Evolutionary conservation across 176 grass and related monocot species (phyloP).

Genomic region (Oryza coarctata): DNA sequence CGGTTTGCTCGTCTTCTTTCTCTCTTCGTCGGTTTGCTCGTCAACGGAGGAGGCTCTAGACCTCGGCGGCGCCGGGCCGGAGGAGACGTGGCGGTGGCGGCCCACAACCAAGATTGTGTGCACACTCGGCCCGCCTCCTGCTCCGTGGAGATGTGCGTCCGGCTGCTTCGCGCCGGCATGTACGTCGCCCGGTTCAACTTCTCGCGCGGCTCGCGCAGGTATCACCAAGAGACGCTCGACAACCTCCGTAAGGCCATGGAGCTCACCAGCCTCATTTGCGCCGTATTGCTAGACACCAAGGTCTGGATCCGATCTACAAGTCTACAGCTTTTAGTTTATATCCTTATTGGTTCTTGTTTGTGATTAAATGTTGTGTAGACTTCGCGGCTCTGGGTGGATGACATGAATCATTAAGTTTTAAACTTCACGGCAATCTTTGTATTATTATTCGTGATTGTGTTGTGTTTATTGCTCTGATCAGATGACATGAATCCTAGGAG

Average conservation of each 20-base stretch:
- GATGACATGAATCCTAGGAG: not conserved
- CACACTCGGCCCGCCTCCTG: slow-evolving; percentile 78
- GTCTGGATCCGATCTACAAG: slow-evolving; percentile 39
- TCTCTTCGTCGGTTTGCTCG: slow-evolving; percentile 1
- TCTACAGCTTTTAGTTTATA: not conserved
- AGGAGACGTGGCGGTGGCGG: slow-evolving; percentile 41
- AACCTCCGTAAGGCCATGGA: slow-evolving; percentile 81
- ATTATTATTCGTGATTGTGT: too few species aligned
- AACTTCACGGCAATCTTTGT: not conserved
- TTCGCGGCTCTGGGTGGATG: not conserved
- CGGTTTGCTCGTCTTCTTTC: not conserved
- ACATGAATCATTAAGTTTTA: not conserved
- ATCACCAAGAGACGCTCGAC: slow-evolving; percentile 85
- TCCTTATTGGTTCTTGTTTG: not conserved
- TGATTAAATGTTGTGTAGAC: not conserved
- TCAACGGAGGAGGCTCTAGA: slow-evolving; percentile 29
- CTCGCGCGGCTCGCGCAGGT: slow-evolving; percentile 85
- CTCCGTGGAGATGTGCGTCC: slow-evolving; percentile 82
- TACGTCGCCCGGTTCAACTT: slow-evolving; percentile 93
- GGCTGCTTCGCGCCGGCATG: slow-evolving; percentile 78
- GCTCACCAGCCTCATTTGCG: slow-evolving; percentile 71
- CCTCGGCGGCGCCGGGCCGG: slow-evolving; percentile 17
- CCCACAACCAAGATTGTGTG: slow-evolving; percentile 93
- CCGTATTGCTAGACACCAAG: slow-evolving; percentile 96
- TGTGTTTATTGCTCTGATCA: not conserved